Evolutionary conservation across 441 rosid species (phyloP).

Genomic region (Dalechampia spathulata): DNA sequence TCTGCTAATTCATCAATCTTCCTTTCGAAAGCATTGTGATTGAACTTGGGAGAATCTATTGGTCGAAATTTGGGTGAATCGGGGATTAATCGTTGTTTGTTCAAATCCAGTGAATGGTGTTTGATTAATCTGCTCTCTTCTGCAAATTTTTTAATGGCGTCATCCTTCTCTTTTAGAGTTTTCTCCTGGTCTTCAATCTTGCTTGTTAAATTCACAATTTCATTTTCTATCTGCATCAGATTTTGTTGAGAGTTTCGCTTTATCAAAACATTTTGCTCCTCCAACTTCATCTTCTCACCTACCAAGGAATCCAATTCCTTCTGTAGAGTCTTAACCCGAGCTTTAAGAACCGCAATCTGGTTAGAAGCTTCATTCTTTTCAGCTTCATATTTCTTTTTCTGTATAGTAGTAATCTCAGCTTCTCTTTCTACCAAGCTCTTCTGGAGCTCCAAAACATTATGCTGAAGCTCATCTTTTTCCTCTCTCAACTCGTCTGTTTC

Average conservation of each 20-base stretch:
- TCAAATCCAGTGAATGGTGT: slow-evolving; percentile 26
- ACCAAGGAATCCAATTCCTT: slow-evolving; percentile 33
- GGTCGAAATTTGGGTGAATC: not conserved
- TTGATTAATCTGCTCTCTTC: slow-evolving; percentile 35
- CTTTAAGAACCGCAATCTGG: slow-evolving; percentile 19
- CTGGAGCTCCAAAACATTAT: slow-evolving; percentile 32
- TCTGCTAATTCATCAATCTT: slow-evolving; percentile 63
- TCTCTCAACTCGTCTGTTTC: slow-evolving; percentile 30
- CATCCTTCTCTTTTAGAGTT: slow-evolving; percentile 37
- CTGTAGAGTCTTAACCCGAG: slow-evolving; percentile 18
- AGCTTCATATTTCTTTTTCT: slow-evolving; percentile 11
- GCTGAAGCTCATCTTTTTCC: slow-evolving; percentile 31
- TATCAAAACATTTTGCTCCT: slow-evolving; percentile 19
- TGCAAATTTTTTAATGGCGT: slow-evolving; percentile 20
- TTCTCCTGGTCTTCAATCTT: slow-evolving; percentile 31
- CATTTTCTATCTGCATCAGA: slow-evolving; percentile 23
- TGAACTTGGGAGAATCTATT: not conserved
- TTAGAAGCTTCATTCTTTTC: slow-evolving; percentile 17
- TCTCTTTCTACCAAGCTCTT: slow-evolving; percentile 16
- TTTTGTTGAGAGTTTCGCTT: slow-evolving; percentile 22
- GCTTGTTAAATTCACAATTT: slow-evolving; percentile 24
- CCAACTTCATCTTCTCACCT: slow-evolving; percentile 23
- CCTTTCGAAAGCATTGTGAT: slow-evolving; percentile 28
- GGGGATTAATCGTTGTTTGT: not conserved
- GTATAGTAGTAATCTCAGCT: slow-evolving; percentile 13